Percentiles rank a stretch among this genome's conserved stretches.
Evolutionary conservation across 495 filamentous ascomycete species (phyloP).

Genomic region (Aspergillus mulundensis): DNA sequence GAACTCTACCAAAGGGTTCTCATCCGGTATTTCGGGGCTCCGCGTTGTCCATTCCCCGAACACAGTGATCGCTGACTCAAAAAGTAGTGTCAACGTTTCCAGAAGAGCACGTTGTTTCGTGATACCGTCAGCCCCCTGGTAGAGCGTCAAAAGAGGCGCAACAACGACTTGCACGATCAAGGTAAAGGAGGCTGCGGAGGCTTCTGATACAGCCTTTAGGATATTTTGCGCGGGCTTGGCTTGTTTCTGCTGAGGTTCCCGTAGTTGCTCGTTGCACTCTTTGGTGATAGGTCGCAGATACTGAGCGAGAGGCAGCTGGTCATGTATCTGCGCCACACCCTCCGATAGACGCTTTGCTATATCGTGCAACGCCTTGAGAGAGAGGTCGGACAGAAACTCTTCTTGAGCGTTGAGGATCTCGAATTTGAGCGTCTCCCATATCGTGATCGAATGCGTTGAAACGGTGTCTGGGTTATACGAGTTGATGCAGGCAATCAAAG

Average conservation of each 20-base stretch:
- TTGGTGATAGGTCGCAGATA: constrained; percentile 62
- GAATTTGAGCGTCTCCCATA: constrained; percentile 74
- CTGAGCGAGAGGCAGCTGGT: constrained; percentile 51
- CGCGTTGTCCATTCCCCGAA: constrained; percentile 55
- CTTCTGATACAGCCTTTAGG: constrained; percentile 50
- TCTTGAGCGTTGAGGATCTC: constrained; percentile 73
- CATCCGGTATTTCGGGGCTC: constrained; percentile 27
- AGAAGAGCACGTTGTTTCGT: constrained; percentile 65
- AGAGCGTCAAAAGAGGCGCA: constrained; percentile 58
- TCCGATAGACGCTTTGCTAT: constrained; percentile 58
- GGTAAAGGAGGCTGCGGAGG: constrained; percentile 51
- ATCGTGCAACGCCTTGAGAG: constrained; percentile 49
- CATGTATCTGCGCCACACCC: constrained; percentile 43
- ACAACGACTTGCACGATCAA: constrained; percentile 54
- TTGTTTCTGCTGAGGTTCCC: constrained; percentile 74
- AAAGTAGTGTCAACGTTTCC: constrained; percentile 57
- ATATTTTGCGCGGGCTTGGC: constrained; percentile 66
- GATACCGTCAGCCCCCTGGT: constrained; percentile 59
- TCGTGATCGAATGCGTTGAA: constrained; percentile 62
- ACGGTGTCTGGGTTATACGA: constrained; percentile 60
- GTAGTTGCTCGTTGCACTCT: constrained; percentile 67
- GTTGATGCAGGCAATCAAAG: constrained; percentile 56
- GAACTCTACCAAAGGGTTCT: constrained; percentile 55
- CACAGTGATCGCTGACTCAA: constrained; percentile 52
- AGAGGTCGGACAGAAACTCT: constrained; percentile 62